Base-by-base conservation (phyloP, 768 basidiomycete species). In the Suillus paluster region DNA sequence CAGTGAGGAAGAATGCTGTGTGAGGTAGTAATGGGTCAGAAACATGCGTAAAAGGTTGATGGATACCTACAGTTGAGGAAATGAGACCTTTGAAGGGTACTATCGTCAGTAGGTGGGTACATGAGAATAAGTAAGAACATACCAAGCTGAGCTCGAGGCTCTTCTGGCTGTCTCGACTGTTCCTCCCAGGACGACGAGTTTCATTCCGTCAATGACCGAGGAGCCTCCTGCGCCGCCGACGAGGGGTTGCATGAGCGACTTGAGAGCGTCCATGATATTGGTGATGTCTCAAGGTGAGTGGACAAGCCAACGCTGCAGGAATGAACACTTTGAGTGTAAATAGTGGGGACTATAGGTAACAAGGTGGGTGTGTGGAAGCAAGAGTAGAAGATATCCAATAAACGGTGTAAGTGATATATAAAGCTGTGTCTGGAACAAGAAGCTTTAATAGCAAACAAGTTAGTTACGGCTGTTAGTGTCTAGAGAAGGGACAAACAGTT, bases 121-220 rank as follows among this genome's bases (percentile, higher is more conserved):
- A 15, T 30, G 49, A 60, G 34, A 44, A 63, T 15, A 58, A n/a
- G 27, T 21, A 64, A 30, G 54, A 60, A 76, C 84, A 63, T 70
- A 90, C 92, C 92, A 94, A 48, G 90, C 92, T 61, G 90, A 88
- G 75, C 90, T 91, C 23, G 90, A 91, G 36, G 92, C 86, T 64
- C 92, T 80, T 69, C 92, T 82, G 0, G 92, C 92, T 0, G 92
- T 94, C 78, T 94, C 92, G 61, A 94, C 92, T 1, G 92, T 93
- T 60, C 92, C 92, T 62, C 92, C 92, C 56, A 94, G 82, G 49
- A 94, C 90, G 77, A 94, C 92, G 71, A 94, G 90, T 78, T 94
- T 94, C 81, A 93, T 88, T 66, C 91, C 92, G 71, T 94, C 92
- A 75, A 94, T 84, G 80, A 93, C 86, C 54, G 90, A 91, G 30